Base-by-base conservation (phyloP, 345 rosid genomes). In the Cardamine resedifolia region DNA sequence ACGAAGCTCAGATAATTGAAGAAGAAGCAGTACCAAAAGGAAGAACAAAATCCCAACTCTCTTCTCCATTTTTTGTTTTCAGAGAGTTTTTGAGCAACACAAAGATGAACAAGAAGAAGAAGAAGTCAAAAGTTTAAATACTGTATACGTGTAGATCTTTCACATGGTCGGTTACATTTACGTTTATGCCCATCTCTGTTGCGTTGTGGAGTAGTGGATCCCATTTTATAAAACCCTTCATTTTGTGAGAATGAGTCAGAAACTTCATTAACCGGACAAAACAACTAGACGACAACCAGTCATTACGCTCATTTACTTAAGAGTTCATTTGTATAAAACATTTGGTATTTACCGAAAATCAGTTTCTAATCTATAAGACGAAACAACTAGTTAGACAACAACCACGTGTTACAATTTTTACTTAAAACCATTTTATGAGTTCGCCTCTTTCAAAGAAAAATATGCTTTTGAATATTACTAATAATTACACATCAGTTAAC, bases 71-170 rank as follows among this genome's bases (percentile, higher is more conserved):
- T 31, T 39, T 45, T 47, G 18, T 33, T 10, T 66, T 36, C 19
- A 74, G 78, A 66, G 66, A 30, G 30, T 41, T 58, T 31, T 16
- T n/a, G 47, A 27, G 67, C 38, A 49, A 43, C 45, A 58, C 34
- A 66, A 49, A 49, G 52, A 36, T 58, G 16, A 57, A 65, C 24
- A 64, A 44, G 60, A 59, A 28, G 30, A 70, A 38, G 44, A 64
- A 73, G 49, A 55, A 48, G 67, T 66, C 72, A 66, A 66, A 74
- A 66, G 28, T 15, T 50, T 49, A 26, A 38, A 56, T 73, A n/a
- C n/a, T n/a, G n/a, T n/a, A 73, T 26, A 72, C 64, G 71, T 57
- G 58, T 36, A 47, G 71, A 57, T 65, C 65, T 56, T 38, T 65
- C 71, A 57, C 77, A 57, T 73, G 66, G 18, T 26, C 58, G 51